phyloP scores from a whole-genome alignment of 371 early-diverging fungal species.

The Rhizomucor miehei region DNA sequence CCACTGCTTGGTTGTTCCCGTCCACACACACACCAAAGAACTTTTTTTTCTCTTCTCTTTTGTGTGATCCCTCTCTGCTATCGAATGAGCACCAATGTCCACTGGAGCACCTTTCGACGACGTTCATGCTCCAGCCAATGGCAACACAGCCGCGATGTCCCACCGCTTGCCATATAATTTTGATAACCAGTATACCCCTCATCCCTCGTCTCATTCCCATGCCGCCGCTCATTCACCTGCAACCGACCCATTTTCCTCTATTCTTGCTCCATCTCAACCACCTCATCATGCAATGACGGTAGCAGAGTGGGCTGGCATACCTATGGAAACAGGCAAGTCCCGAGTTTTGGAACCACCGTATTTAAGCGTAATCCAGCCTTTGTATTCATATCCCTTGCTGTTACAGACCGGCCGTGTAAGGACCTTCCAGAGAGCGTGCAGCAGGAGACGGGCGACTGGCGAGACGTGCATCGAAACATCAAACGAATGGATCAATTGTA shows the following conservation, averaged over 20 bases:
- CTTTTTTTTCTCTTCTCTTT: no score
- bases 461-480: slow-evolving; percentile 68
- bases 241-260: slow-evolving; percentile 27
- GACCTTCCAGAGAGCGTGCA: background rate
- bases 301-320: slow-evolving; percentile 36
- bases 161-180: slow-evolving; percentile 3
- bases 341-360: background rate
- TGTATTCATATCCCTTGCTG: background rate
- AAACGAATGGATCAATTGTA: slow-evolving; percentile 72
- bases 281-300: slow-evolving; percentile 29
- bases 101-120: no score
- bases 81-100: no score
- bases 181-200: background rate
- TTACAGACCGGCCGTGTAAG: background rate
- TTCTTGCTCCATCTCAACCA: slow-evolving; percentile 28
- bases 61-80: no score
- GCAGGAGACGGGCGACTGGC: slow-evolving; percentile 37
- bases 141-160: slow-evolving; percentile 3
- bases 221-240: slow-evolving; percentile 8
- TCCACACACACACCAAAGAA: no score
- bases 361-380: background rate
- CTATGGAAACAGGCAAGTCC: slow-evolving; percentile 10
- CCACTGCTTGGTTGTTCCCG: no score
- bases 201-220: background rate
- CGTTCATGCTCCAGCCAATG: no score